These are phyloP conservation scores for Fusarium pseudocircinatum DNA, from an alignment of 2,329 filamentous ascomycete species.

Conservation along the genomic window DNA sequence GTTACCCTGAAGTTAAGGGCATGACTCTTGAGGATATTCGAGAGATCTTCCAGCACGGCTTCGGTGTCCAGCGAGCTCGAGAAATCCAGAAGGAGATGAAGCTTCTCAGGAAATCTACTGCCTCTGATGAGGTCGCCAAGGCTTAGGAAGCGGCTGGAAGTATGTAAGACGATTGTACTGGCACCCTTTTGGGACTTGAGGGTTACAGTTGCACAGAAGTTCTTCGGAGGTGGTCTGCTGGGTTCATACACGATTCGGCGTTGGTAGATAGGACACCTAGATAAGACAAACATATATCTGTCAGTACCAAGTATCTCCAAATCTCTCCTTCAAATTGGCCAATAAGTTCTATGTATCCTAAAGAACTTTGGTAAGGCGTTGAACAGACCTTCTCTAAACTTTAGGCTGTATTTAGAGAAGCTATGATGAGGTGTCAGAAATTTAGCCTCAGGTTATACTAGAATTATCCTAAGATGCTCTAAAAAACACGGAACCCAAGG, in stretches of 20 bases:
- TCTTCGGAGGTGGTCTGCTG: background rate
- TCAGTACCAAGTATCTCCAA: background rate
- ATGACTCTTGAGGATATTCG: conserved; percentile 64
- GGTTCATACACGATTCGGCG: background rate
- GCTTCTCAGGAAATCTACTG: background rate
- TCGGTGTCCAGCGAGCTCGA: conserved; percentile 55
- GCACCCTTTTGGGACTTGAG: too few relatives aligned
- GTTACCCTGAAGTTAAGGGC: conserved; percentile 64
- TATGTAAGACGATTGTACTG: background rate
- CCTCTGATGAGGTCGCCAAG: conserved; percentile 4
- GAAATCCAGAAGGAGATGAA: conserved; percentile 50
- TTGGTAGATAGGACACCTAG: background rate
- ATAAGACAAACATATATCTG: background rate
- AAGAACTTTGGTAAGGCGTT: background rate
- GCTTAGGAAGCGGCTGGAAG: background rate
- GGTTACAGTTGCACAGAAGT: background rate
- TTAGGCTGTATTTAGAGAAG: background rate
- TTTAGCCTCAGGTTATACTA: background rate
- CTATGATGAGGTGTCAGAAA: too few relatives aligned
- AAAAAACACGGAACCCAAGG: background rate
- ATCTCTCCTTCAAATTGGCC: background rate
- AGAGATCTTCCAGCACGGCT: conserved; percentile 59
- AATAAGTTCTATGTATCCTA: rapidly evolving
- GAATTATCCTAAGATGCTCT: background rate
- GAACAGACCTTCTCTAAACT: background rate